A percentile compares a stretch with the other conserved stretches of the same genome.
Evolutionary conservation across 768 basidiomycete genomes (phyloP).

Genomic region (Psilocybe cyanescens): DNA sequence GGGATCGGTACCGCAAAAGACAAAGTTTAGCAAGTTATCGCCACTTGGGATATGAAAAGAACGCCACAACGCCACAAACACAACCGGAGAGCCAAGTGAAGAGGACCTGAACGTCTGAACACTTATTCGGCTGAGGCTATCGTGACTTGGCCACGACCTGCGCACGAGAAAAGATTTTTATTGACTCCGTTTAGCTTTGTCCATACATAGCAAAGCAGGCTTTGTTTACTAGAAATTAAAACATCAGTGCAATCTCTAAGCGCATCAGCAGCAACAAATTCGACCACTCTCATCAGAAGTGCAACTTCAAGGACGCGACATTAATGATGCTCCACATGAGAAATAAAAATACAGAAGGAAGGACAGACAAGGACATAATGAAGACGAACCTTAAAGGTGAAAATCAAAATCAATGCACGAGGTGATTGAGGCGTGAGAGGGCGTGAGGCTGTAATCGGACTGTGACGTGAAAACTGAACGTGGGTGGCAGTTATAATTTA

Average conservation of each 20-base stretch:
- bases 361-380: not conserved
- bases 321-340: conserved; percentile 32
- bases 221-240: not conserved
- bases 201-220: not conserved
- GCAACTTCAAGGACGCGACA: conserved; percentile 1
- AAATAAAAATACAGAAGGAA: conserved; percentile 7
- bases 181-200: not conserved
- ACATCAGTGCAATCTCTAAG: not conserved
- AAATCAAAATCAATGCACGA: not conserved
- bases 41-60: too few relatives aligned
- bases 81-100: not conserved
- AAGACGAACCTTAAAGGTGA: not conserved
- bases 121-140: not conserved
- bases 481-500: too few relatives aligned
- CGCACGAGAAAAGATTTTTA: too few relatives aligned
- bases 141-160: not conserved
- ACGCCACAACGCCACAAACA: not conserved
- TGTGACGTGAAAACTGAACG: too few relatives aligned
- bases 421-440: not conserved
- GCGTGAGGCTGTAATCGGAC: not conserved
- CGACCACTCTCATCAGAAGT: not conserved
- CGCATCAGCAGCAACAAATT: not conserved
- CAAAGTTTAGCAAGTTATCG: too few relatives aligned
- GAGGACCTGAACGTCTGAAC: not conserved
- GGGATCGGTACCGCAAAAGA: not conserved